Conservation (phyloP, 305 asterid species). For the Fraxinus velutina region DNA sequence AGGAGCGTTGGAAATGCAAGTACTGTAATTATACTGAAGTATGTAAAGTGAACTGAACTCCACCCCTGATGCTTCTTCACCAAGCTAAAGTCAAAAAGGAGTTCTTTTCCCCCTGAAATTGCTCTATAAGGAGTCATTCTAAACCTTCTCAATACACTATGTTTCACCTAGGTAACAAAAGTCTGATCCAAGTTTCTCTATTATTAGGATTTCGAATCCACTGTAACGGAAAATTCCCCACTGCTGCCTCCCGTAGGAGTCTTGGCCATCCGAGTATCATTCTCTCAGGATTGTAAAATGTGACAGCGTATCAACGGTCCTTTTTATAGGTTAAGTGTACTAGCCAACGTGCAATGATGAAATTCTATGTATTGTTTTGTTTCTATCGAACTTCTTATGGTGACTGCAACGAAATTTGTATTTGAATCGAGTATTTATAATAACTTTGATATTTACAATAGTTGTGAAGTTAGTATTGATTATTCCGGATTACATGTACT, state of each 20-base stretch:
- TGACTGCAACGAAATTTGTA: background rate
- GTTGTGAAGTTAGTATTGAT: background rate
- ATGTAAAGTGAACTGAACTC: conserved; percentile 41
- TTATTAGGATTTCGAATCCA: background rate
- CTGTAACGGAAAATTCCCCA: background rate
- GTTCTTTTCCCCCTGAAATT: conserved; percentile 16
- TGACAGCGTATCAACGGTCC: background rate
- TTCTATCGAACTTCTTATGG: background rate
- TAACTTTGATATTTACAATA: background rate
- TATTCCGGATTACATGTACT: background rate
- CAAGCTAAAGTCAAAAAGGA: conserved; percentile 25
- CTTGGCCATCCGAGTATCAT: background rate
- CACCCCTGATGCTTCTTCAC: conserved; percentile 15
- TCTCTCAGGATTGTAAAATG: background rate
- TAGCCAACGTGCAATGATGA: background rate
- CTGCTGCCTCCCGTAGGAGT: background rate
- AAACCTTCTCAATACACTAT: conserved; percentile 6
- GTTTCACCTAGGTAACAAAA: background rate
- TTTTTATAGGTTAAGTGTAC: background rate
- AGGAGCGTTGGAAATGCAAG: conserved; percentile 87
- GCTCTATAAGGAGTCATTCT: background rate
- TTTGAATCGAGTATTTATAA: background rate
- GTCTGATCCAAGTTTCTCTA: conserved; percentile 2
- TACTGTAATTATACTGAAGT: conserved; percentile 49
- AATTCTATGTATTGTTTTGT: background rate